phyloP scores from a whole-genome alignment of 2,329 filamentous ascomycete species.

The Neopestalotiopsis sp. region DNA sequence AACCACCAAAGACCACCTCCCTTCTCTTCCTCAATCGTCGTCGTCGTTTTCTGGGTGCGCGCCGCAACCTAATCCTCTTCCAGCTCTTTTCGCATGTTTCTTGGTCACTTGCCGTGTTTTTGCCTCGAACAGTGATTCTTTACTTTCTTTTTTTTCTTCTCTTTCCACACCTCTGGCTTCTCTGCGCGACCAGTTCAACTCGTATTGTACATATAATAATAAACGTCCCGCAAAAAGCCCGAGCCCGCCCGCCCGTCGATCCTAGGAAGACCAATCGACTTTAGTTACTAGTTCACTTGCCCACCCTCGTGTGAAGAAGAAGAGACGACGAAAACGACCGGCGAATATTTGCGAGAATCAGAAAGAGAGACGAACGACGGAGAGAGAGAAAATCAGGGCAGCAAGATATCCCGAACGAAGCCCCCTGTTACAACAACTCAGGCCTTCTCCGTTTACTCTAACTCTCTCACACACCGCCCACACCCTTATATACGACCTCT shows the following conservation, averaged over 20 bases:
- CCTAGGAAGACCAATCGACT: neutral
- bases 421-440: neutral
- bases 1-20: neutral
- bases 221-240: slow-evolving; percentile 4
- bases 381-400: neutral
- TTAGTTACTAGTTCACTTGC: neutral
- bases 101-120: slow-evolving; percentile 13
- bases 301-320: neutral
- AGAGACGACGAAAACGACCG: neutral
- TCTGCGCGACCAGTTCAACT: neutral
- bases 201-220: slow-evolving; percentile 11
- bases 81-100: neutral
- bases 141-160: neutral
- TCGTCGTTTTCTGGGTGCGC: neutral
- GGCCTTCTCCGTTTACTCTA: neutral
- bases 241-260: neutral
- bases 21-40: neutral
- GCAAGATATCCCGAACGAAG: neutral
- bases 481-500: neutral
- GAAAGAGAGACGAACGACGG: neutral
- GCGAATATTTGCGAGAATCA: neutral
- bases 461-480: neutral
- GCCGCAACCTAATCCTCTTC: slow-evolving; percentile 6
- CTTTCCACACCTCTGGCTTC: neutral
- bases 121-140: neutral